A percentile compares a stretch with the other conserved stretches of the same genome.
phyloP scores from a whole-genome alignment of 805 yeast genomes.

The Priceomyces carsonii region DNA sequence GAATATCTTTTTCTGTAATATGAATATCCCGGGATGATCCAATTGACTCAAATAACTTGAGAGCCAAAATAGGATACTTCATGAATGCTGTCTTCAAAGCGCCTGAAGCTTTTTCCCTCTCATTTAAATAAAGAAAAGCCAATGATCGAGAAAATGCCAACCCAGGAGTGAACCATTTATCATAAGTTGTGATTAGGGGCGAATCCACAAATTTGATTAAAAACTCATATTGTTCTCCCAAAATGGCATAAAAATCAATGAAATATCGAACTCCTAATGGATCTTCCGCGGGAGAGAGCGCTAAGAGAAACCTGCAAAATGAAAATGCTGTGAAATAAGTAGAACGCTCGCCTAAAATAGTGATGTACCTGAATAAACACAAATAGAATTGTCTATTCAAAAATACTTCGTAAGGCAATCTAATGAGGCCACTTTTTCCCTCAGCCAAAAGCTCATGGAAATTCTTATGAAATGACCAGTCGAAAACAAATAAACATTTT shows the following conservation, averaged over 20 bases:
- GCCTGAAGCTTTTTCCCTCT: constrained; percentile 44
- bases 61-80: constrained; percentile 59
- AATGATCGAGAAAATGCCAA: constrained; percentile 64
- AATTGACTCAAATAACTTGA: constrained; percentile 48
- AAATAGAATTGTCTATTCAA: constrained; percentile 78
- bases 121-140: constrained; percentile 52
- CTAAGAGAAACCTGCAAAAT: constrained; percentile 68
- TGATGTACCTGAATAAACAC: constrained; percentile 70
- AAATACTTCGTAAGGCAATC: constrained; percentile 75
- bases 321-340: constrained; percentile 76
- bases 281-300: constrained; percentile 75
- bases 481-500: constrained; percentile 76
- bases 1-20: constrained; percentile 21
- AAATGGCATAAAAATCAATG: constrained; percentile 74
- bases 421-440: constrained; percentile 55
- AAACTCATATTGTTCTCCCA: constrained; percentile 64
- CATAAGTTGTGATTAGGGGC: constrained; percentile 56
- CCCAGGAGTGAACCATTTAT: constrained; percentile 73
- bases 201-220: constrained; percentile 58
- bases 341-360: constrained; percentile 71
- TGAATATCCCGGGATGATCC: constrained; percentile 29
- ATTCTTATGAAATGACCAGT: constrained; percentile 64
- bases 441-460: constrained; percentile 46
- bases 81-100: constrained; percentile 52
- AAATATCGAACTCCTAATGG: constrained; percentile 83